Conservation (phyloP, 345 rosid genomes). For the Eucalyptus fibrosa region DNA sequence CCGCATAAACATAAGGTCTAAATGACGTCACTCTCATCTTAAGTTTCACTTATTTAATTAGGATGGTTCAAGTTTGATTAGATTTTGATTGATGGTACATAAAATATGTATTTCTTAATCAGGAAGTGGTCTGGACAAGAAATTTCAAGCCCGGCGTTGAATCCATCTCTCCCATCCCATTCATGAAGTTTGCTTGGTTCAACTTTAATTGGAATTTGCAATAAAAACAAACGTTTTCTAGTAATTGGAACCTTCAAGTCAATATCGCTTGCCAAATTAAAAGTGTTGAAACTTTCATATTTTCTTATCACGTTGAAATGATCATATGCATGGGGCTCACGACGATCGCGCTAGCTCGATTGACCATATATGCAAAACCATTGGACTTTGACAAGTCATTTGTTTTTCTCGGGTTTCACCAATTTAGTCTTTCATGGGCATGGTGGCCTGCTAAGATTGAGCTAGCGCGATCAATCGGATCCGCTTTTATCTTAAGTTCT, state of each 20-base stretch:
- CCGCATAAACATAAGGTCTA: not conserved
- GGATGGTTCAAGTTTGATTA: not conserved
- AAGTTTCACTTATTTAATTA: not conserved
- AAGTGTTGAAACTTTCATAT: too few relatives aligned
- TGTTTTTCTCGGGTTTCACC: too few relatives aligned
- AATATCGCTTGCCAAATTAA: too few relatives aligned
- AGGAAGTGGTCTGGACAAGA: not conserved
- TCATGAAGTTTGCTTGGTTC: not conserved
- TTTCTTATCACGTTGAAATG: not conserved
- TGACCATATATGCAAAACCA: not conserved
- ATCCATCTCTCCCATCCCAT: not conserved
- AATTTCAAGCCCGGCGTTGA: not conserved
- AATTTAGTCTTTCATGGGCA: too few relatives aligned
- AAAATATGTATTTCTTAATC: not conserved
- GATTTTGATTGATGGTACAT: not conserved
- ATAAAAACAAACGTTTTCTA: not conserved
- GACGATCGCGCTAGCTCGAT: fast-evolving
- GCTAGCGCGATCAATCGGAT: not conserved
- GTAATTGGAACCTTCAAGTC: too few relatives aligned
- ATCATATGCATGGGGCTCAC: not conserved
- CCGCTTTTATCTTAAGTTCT: not conserved
- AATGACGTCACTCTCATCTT: not conserved
- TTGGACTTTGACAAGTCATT: not conserved
- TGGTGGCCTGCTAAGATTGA: not conserved
- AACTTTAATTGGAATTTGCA: not conserved